phyloP scores from a whole-genome alignment of 768 basidiomycete genomes.

The Sporobolomyces roseus region DNA sequence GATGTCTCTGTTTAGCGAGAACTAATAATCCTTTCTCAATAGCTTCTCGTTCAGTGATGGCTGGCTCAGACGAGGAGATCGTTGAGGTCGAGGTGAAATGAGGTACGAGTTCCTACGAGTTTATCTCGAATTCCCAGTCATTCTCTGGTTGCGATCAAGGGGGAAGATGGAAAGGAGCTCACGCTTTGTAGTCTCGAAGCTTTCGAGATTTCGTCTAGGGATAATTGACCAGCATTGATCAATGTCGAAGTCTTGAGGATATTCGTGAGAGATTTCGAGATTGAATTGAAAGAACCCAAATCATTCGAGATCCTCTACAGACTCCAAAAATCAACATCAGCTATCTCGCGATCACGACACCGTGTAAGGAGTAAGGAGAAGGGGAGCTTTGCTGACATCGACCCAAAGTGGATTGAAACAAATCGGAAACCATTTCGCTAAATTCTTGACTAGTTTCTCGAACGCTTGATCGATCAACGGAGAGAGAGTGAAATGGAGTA shows the following conservation, averaged over 20 bases:
- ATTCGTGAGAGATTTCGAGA: slow-evolving; percentile 9
- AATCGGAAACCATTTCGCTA: slow-evolving; percentile 10
- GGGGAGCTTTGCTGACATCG: neutral
- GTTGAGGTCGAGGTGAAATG: neutral
- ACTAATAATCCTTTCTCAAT: neutral
- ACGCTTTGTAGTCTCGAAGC: neutral
- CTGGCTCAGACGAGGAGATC: neutral
- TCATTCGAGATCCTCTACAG: slow-evolving; percentile 24
- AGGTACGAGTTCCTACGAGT: neutral
- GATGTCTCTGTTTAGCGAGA: neutral
- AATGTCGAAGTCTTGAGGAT: slow-evolving; percentile 5
- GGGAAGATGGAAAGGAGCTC: too few relatives aligned
- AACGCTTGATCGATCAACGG: neutral
- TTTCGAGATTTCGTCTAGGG: neutral
- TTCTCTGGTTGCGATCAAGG: too few relatives aligned
- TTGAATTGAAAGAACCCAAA: neutral
- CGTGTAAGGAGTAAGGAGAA: too few relatives aligned
- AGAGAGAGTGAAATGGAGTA: slow-evolving; percentile 20
- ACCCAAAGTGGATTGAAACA: slow-evolving; percentile 31
- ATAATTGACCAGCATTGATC: neutral
- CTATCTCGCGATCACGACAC: too few relatives aligned
- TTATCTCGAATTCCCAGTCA: too few relatives aligned
- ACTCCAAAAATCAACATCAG: neutral
- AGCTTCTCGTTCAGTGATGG: neutral
- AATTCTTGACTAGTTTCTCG: neutral